phyloP scores from a whole-genome alignment of 1,284 basidiomycete genomes.

The Ustilago esculenta region DNA sequence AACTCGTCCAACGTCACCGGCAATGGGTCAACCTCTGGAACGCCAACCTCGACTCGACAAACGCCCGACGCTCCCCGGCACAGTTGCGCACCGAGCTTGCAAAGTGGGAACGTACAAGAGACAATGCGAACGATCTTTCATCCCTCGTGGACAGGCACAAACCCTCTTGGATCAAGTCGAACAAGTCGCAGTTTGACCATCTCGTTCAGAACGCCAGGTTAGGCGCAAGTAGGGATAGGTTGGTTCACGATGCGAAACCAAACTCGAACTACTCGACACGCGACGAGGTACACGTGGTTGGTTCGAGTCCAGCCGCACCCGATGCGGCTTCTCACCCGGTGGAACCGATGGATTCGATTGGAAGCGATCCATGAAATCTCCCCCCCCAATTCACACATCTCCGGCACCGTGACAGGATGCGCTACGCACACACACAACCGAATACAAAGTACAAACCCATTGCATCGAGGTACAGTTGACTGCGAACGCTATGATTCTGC shows the following conservation, averaged over 20 bases:
- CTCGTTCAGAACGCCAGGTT: constrained; percentile 33
- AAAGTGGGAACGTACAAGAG: constrained; percentile 52
- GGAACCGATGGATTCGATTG: too few species aligned
- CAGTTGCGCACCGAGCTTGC: constrained; percentile 46
- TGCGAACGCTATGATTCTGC: too few species aligned
- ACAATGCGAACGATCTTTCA: constrained; percentile 29
- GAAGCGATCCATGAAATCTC: too few species aligned
- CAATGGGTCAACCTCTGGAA: constrained; percentile 65
- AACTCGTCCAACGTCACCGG: constrained; percentile 55
- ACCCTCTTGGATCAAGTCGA: constrained; percentile 31
- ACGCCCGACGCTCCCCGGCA: constrained; percentile 32
- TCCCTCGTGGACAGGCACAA: constrained; percentile 28
- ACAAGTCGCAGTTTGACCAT: constrained; percentile 43
- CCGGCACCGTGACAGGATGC: too few species aligned
- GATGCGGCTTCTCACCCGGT: background rate
- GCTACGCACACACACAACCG: too few species aligned
- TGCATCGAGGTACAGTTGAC: too few species aligned
- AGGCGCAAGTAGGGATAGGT: constrained; percentile 22
- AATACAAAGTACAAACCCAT: too few species aligned
- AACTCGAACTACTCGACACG: background rate
- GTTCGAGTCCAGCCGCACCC: constrained; percentile 6
- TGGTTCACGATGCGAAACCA: constrained; percentile 17
- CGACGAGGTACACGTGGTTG: constrained; percentile 6
- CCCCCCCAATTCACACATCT: too few species aligned
- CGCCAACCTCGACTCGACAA: constrained; percentile 62